Evolutionary conservation across 2,329 filamentous ascomycete species (phyloP).

Genomic region (Claviceps sp.): DNA sequence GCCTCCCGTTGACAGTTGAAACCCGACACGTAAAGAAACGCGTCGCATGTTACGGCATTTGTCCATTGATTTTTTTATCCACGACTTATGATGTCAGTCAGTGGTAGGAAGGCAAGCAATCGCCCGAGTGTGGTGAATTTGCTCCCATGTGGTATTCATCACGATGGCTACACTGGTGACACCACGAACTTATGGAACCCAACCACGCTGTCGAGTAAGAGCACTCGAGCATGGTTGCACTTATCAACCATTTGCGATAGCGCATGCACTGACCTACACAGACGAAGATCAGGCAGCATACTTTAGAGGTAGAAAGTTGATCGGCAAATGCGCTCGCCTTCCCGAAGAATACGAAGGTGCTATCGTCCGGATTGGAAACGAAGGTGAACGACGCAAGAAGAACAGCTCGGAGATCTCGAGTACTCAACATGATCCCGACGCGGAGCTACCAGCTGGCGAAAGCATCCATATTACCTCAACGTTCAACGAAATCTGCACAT

Average conservation of each 20-base stretch:
- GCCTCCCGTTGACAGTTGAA: not conserved
- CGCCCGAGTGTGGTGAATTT: constrained; percentile 49
- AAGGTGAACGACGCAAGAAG: constrained; percentile 20
- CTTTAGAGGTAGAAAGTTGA: constrained; percentile 68
- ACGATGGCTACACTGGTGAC: constrained; percentile 57
- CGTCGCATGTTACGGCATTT: not conserved
- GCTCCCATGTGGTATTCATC: constrained; percentile 67
- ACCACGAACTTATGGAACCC: constrained; percentile 60
- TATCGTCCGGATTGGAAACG: constrained; percentile 31
- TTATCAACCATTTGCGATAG: not conserved
- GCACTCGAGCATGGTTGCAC: not conserved
- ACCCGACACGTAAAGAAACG: not conserved
- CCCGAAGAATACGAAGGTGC: constrained; percentile 60
- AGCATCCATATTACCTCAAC: constrained; percentile 35
- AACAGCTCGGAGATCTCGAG: constrained; percentile 18
- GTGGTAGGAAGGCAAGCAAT: constrained; percentile 9
- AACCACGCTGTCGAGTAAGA: constrained; percentile 29
- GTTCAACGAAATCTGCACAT: constrained; percentile 69
- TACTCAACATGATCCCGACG: constrained; percentile 5
- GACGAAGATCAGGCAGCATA: constrained; percentile 45
- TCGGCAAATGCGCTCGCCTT: constrained; percentile 51
- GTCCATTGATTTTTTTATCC: not conserved
- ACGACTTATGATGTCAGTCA: constrained; percentile 28
- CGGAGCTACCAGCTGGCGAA: constrained; percentile 18
- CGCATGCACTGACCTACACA: constrained; percentile 12